Conservation (phyloP, 2,329 filamentous ascomycete genomes). For the Neofusicoccum umdonicola region DNA sequence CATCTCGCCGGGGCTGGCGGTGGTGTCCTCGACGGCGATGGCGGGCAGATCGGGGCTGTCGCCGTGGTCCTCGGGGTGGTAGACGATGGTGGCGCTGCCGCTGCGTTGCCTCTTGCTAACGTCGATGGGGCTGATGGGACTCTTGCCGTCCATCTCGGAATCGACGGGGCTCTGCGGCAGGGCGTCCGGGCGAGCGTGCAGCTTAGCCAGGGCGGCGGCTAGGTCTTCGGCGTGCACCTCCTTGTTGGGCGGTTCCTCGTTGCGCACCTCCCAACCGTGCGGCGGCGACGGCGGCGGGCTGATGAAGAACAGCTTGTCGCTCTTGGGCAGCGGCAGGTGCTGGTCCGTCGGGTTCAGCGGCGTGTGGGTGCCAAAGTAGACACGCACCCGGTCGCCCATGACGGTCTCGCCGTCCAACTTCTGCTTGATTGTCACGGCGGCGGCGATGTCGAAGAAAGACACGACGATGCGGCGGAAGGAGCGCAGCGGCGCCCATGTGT, state of each 20-base stretch:
- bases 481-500: slow-evolving; percentile 77
- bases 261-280: slow-evolving; percentile 62
- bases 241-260: slow-evolving; percentile 65
- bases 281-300: slow-evolving; percentile 62
- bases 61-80: slow-evolving; percentile 62
- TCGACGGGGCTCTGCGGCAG: slow-evolving; percentile 22
- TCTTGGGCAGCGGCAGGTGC: slow-evolving; percentile 49
- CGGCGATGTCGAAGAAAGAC: slow-evolving; percentile 69
- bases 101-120: slow-evolving; percentile 33
- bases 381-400: slow-evolving; percentile 57
- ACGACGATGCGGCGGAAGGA: slow-evolving; percentile 80
- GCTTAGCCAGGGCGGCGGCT: slow-evolving; percentile 53
- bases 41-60: slow-evolving; percentile 59
- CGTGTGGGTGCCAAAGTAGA: slow-evolving; percentile 39
- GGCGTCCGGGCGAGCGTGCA: slow-evolving; percentile 42
- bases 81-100: slow-evolving; percentile 61
- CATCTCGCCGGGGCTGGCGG: slow-evolving; percentile 46
- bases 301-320: slow-evolving; percentile 65
- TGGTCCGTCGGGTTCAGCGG: slow-evolving; percentile 39
- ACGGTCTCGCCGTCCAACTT: slow-evolving; percentile 73
- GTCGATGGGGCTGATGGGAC: slow-evolving; percentile 23
- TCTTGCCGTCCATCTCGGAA: slow-evolving; percentile 26
- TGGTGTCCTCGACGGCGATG: slow-evolving; percentile 64
- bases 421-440: slow-evolving; percentile 68
- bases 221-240: slow-evolving; percentile 63